Percentiles rank a stretch among this genome's conserved stretches.
phyloP scores from a whole-genome alignment of 2,329 filamentous ascomycete species.

The Aspergillus ruber region DNA sequence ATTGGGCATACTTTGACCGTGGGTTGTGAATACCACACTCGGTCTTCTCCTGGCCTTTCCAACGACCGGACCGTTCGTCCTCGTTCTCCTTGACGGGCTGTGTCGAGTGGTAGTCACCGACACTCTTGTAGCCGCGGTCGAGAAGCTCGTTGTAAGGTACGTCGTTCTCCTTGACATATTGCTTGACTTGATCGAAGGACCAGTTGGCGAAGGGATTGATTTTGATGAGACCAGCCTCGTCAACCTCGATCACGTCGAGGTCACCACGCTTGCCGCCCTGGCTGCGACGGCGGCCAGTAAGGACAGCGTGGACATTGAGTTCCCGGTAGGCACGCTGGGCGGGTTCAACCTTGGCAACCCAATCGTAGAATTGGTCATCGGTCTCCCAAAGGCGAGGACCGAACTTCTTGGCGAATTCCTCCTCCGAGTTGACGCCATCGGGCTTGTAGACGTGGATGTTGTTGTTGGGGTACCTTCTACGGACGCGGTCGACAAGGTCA shows the following conservation, averaged over 20 bases:
- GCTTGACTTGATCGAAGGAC: slow-evolving; percentile 82
- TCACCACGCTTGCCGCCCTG: slow-evolving; percentile 89
- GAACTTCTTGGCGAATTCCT: slow-evolving; percentile 75
- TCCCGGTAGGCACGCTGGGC: slow-evolving; percentile 85
- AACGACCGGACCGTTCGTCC: slow-evolving; percentile 91
- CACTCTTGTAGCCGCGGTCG: slow-evolving; percentile 92
- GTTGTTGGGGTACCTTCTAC: slow-evolving; percentile 67
- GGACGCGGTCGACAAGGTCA: slow-evolving; percentile 66
- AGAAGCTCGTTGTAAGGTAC: slow-evolving; percentile 92
- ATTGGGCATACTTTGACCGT: slow-evolving; percentile 85
- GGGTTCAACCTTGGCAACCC: slow-evolving; percentile 94
- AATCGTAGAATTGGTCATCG: slow-evolving; percentile 89
- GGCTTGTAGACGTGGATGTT: slow-evolving; percentile 88
- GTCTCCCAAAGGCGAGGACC: slow-evolving; percentile 78
- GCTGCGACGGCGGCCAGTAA: slow-evolving; percentile 84
- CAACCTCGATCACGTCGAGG: slow-evolving; percentile 85
- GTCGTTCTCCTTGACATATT: slow-evolving; percentile 76
- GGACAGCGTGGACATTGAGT: slow-evolving; percentile 78
- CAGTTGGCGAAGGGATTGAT: slow-evolving; percentile 96
- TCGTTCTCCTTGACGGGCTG: slow-evolving; percentile 82
- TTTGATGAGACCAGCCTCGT: slow-evolving; percentile 88
- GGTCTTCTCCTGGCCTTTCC: slow-evolving; percentile 94
- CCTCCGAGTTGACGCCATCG: slow-evolving; percentile 61
- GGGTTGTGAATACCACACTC: slow-evolving; percentile 99
- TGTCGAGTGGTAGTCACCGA: slow-evolving; percentile 98